Evolutionary conservation across 306 rosid species (phyloP), one percentile per base, ranked within the genome.

Genomic region (Hippophae rhamnoides): DNA sequence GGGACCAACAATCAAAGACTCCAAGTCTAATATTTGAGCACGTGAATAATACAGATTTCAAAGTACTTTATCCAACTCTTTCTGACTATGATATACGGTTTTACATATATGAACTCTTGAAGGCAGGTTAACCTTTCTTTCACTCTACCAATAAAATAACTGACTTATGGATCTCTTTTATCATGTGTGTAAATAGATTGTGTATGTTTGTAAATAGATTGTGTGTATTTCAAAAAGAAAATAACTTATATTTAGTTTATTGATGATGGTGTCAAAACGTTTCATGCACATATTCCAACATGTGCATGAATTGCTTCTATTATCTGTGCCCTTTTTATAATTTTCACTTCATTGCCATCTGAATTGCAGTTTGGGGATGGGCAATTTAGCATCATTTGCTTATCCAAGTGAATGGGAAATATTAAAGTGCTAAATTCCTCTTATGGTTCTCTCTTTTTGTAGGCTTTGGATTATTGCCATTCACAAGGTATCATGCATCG

Each of bases 1-100:
- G 96, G 76, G 96, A 89, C 68, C 96, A 89, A 80, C 96, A 89
- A 63, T 89, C 96, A 5, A 89, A 89, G 88, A 89, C 96, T 45
- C 96, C 96, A 23, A 89, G 96, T 71, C 78, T 89, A 63, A 71
- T 89, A 58, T 89, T 89, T 66, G 96, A 89, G 77, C 63, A 81
- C 77, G 96, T 89, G 74, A 85, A 89, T 70, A 89, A 85, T 78
- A 83, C 86, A 58, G 96, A 89, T 72, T 89, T 89, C 72, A 89
- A 89, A 79, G 96, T 89, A 69, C 84, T 89, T 13, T 89, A 89
- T 76, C 96, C 90, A 13, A 85, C 94, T 23, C 78, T 89, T 43
- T 78, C 96, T 50, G 96, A 89, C 67, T 79, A 69, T 68, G 96
- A 89, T 57, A 85, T 89, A 61, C 70, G 96, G 60, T 89, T 81